phyloP scores from a whole-genome alignment of 2,329 filamentous ascomycete species.

The Curvularia sp. region DNA sequence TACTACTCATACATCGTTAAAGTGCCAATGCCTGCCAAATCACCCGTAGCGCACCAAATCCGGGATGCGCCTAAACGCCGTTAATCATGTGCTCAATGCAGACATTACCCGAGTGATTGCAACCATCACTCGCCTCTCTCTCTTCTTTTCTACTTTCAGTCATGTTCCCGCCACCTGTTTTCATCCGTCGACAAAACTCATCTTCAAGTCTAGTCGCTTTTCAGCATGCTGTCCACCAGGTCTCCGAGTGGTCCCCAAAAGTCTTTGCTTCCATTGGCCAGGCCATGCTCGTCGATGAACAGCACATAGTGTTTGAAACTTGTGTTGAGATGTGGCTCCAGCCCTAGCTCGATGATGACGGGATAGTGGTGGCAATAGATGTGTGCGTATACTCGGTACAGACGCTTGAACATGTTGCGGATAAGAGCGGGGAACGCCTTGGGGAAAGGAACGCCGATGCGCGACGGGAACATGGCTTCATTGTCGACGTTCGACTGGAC shows the following conservation, averaged over 20 bases:
- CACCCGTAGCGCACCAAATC: constrained; percentile 5
- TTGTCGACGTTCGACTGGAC: constrained; percentile 96
- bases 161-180: not conserved
- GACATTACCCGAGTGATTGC: constrained; percentile 3
- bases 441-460: constrained; percentile 93
- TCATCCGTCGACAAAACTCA: not conserved
- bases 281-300: constrained; percentile 94
- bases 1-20: constrained; percentile 28
- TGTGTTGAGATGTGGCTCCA: constrained; percentile 97
- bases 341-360: constrained; percentile 89
- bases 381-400: constrained; percentile 97
- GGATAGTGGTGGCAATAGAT: constrained; percentile 99
- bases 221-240: constrained; percentile 96
- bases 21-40: constrained; percentile 19
- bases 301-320: constrained; percentile 99
- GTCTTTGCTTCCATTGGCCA: constrained; percentile 87
- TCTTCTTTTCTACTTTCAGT: not conserved
- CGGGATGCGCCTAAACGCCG: constrained; percentile 12
- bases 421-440: constrained; percentile 90
- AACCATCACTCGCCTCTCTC: not conserved
- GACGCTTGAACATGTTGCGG: constrained; percentile 98
- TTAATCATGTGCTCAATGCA: constrained; percentile 6
- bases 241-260: constrained; percentile 97
- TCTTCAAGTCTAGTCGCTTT: constrained; percentile 67
- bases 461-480: constrained; percentile 90